These are phyloP conservation scores for Endoconidiophora laricicola DNA, from an alignment of 2,329 filamentous ascomycete species.

Conservation along the genomic window DNA sequence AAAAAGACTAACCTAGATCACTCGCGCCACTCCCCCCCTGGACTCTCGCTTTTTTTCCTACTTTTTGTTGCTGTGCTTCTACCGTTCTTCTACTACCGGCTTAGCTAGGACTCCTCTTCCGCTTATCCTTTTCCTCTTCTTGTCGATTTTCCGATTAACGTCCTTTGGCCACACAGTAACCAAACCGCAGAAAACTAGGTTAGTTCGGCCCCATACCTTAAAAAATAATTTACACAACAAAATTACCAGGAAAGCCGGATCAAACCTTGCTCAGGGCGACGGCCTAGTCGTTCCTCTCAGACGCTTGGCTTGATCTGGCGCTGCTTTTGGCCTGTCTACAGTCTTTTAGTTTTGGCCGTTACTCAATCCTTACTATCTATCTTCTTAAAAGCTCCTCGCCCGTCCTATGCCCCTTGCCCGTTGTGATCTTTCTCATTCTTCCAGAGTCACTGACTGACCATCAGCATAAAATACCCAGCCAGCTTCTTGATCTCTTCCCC, in stretches of 20 bases:
- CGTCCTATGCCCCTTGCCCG: background rate
- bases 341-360: background rate
- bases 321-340: background rate
- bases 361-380: too few relatives aligned
- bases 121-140: background rate
- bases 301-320: too few relatives aligned
- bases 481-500: constrained; percentile 8
- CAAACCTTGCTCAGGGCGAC: constrained; percentile 3
- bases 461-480: constrained; percentile 3
- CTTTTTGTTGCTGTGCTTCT: background rate
- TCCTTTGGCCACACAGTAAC: background rate
- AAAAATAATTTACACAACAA: background rate
- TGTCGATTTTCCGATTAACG: background rate
- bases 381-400: constrained; percentile 5
- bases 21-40: background rate
- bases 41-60: background rate
- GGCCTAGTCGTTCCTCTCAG: background rate
- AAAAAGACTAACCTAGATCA: background rate
- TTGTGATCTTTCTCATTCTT: constrained; percentile 1
- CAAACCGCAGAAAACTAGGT: background rate
- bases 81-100: too few relatives aligned
- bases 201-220: background rate
- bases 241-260: constrained; percentile 1
- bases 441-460: constrained; percentile 10
- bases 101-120: background rate